A percentile compares a stretch with the other conserved stretches of the same genome.
These are phyloP conservation scores for Monosporascus sp. DNA, from an alignment of 2,329 filamentous ascomycete genomes.

Conservation along the genomic window DNA sequence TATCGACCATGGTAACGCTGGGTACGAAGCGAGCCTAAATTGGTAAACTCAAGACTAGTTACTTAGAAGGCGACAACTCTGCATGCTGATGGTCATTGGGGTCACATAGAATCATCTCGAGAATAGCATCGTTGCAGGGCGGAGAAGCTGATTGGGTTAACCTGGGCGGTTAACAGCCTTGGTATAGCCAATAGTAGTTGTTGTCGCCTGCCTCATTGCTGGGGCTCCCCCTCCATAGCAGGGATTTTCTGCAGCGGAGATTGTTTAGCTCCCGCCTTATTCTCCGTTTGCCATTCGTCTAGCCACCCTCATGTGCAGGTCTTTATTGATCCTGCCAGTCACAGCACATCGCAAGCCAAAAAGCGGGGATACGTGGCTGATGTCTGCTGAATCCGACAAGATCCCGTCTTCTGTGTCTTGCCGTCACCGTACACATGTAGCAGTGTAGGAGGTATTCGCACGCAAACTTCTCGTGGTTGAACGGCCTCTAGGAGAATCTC, in stretches of 20 bases:
- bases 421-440: too few relatives aligned
- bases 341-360: background rate
- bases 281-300: background rate
- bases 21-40: background rate
- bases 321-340: background rate
- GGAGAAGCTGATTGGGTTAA: background rate
- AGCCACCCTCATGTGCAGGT: background rate
- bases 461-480: too few relatives aligned
- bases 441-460: too few relatives aligned
- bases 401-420: too few relatives aligned
- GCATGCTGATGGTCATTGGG: slow-evolving; percentile 13
- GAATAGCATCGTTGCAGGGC: slow-evolving; percentile 10
- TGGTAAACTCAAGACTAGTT: background rate
- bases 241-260: background rate
- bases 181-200: background rate
- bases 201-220: background rate
- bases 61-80: slow-evolving; percentile 15
- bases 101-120: background rate
- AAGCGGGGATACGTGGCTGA: background rate
- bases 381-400: background rate
- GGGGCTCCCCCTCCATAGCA: background rate
- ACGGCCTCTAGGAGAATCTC: too few relatives aligned
- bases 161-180: background rate
- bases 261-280: background rate
- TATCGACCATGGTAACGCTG: slow-evolving; percentile 11